Base-by-base conservation (phyloP, 306 rosid genomes). In the Quercus alba region DNA sequence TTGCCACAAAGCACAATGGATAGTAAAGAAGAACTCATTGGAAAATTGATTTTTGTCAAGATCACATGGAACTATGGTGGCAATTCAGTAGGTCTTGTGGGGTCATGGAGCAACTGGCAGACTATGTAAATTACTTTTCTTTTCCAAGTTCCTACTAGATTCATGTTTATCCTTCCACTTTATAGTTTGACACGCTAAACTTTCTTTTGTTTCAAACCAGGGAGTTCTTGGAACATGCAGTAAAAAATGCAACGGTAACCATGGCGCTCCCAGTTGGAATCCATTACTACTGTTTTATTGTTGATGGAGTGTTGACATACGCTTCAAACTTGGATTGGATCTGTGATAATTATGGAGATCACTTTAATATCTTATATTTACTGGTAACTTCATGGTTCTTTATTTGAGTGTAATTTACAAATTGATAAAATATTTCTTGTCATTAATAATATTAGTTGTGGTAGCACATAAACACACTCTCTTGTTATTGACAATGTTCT, bases 51-150 rank as follows among this genome's bases (percentile, higher is more conserved):
- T 46, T 80, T 59, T 54, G 92, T 82, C 19, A 84, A 67, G 80
- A 87, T 96, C 82, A 78, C 90, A 73, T 96, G 99, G 99, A 89
- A 75, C 66, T 91, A 88, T 81, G 84, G 84, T 75, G 98, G 91
- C 62, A 81, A 68, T 6, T 85, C 73, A 82, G 94, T 93, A 62
- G 84, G 88, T 73, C 38, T 96, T 52, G 81, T 76, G 28, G 99
- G 99, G 72, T 91, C 99, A 59, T 96, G 99, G 99, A 91, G 91
- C 88, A 85, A 88, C 80, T 93, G 99, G 99, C 81, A 85, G 62
- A 85, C 85, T 73, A 85, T 84, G 97, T 94, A 88, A 72, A 56
- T 56, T 58, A 58, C 30, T 73, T 15, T 35, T 58, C 61, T 46
- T 73, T 59, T 5, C 35, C 23, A 38, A 59, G 25, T 57, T 77